phyloP scores from a whole-genome alignment of 2,329 filamentous ascomycete genomes.

The Diaporthe vexans region DNA sequence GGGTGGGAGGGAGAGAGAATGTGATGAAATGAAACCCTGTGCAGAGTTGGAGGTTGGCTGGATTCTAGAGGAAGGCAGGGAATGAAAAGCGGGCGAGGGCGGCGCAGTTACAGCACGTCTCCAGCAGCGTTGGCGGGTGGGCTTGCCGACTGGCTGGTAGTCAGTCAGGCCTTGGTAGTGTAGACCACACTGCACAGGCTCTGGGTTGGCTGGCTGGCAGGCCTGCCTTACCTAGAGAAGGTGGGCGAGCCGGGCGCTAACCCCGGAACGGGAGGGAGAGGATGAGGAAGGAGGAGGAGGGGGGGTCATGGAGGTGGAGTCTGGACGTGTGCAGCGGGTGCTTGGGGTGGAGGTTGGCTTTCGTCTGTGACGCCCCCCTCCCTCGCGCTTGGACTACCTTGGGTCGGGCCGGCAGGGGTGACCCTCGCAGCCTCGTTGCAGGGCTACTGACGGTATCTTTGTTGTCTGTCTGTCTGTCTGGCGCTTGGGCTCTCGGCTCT shows the following conservation, averaged over 20 bases:
- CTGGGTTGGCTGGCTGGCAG: no score
- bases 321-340: background rate
- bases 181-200: background rate
- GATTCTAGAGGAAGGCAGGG: constrained; percentile 30
- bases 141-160: constrained; percentile 13
- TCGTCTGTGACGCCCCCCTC: constrained; percentile 31
- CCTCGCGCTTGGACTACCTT: constrained; percentile 27
- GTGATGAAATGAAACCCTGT: constrained; percentile 31
- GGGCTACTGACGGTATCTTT: background rate
- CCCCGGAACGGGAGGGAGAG: constrained; percentile 8
- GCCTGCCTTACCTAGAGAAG: background rate
- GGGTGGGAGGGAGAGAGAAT: constrained; percentile 14
- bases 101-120: constrained; percentile 11
- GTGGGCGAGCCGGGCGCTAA: constrained; percentile 9
- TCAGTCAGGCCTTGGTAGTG: background rate
- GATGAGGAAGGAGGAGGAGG: background rate
- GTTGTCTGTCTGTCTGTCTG: background rate
- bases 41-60: constrained; percentile 27
- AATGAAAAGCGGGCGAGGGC: constrained; percentile 32
- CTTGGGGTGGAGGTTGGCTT: constrained; percentile 19
- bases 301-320: background rate
- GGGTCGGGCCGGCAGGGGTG: constrained; percentile 2
- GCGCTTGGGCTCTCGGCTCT: background rate
- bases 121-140: background rate
- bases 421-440: constrained; percentile 21